Evolutionary conservation across 208 protist genomes (phyloP).

Genomic region (Crithidia fasciculata): DNA sequence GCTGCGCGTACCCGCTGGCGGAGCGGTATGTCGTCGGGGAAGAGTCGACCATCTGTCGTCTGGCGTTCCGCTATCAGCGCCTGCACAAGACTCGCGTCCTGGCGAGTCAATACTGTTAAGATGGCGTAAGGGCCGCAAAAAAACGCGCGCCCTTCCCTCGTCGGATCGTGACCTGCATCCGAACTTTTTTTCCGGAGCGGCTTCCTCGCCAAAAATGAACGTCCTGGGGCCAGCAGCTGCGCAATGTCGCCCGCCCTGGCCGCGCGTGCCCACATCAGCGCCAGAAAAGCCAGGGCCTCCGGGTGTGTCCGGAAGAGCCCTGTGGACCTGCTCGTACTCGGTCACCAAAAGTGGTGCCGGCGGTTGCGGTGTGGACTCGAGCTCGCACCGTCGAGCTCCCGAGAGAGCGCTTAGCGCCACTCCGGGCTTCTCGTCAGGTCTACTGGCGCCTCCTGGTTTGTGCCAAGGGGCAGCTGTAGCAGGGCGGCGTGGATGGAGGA

Average conservation of each 20-base stretch:
- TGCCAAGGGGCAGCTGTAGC: not conserved
- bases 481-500: conserved; percentile 3
- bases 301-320: not conserved
- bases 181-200: too few relatives aligned
- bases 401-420: not conserved
- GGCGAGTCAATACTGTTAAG: not conserved
- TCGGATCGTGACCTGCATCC: too few relatives aligned
- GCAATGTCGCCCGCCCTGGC: not conserved
- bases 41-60: not conserved
- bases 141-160: not conserved
- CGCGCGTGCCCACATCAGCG: not conserved
- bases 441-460: not conserved
- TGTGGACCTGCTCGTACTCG: not conserved
- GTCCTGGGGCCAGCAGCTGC: not conserved
- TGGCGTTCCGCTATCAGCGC: not conserved
- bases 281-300: not conserved
- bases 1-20: not conserved
- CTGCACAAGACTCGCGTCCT: conserved; percentile 1
- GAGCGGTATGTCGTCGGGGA: not conserved
- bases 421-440: not conserved
- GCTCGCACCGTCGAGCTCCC: not conserved
- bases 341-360: not conserved
- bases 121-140: not conserved
- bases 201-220: too few relatives aligned
- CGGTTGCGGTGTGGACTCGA: not conserved